These are phyloP conservation scores for Botryobasidium botryosum DNA, from an alignment of 768 basidiomycete species.

Conservation along the genomic window DNA sequence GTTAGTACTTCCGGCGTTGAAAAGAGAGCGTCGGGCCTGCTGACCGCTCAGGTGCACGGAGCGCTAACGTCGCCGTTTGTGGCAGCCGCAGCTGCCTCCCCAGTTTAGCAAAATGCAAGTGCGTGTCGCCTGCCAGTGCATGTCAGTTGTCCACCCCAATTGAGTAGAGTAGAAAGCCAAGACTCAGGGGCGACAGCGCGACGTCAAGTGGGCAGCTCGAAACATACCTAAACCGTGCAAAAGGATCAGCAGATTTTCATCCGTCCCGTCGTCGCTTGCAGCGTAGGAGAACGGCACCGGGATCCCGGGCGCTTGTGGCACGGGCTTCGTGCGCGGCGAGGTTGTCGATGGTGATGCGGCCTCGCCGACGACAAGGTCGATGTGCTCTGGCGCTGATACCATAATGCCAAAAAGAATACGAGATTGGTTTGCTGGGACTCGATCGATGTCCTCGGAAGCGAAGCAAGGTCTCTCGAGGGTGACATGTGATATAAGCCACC, in stretches of 20 bases:
- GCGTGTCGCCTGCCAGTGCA: slow-evolving; percentile 51
- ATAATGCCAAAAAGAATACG: too few relatives aligned
- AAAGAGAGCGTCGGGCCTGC: neutral
- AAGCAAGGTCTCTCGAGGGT: too few relatives aligned
- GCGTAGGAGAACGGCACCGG: slow-evolving; percentile 37
- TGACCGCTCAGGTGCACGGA: slow-evolving; percentile 64
- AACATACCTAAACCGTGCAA: slow-evolving; percentile 69
- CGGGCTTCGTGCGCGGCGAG: slow-evolving; percentile 5
- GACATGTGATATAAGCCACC: too few relatives aligned
- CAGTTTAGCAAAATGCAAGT: slow-evolving; percentile 56
- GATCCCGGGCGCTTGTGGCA: slow-evolving; percentile 2
- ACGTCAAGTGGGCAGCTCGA: neutral
- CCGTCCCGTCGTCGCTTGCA: slow-evolving; percentile 66
- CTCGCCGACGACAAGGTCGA: neutral
- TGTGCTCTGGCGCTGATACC: too few relatives aligned
- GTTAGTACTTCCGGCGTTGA: too few relatives aligned
- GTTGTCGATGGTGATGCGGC: too few relatives aligned
- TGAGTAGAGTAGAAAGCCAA: neutral
- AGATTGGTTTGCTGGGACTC: too few relatives aligned
- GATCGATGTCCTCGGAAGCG: too few relatives aligned
- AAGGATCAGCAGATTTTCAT: slow-evolving; percentile 71
- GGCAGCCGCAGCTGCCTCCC: slow-evolving; percentile 65
- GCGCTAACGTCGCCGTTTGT: slow-evolving; percentile 69
- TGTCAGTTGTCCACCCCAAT: neutral
- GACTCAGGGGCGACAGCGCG: neutral